Evolutionary conservation across 768 basidiomycete genomes (phyloP), one percentile per base, ranked within the genome.

Genomic region (Steccherinum ochraceum): DNA sequence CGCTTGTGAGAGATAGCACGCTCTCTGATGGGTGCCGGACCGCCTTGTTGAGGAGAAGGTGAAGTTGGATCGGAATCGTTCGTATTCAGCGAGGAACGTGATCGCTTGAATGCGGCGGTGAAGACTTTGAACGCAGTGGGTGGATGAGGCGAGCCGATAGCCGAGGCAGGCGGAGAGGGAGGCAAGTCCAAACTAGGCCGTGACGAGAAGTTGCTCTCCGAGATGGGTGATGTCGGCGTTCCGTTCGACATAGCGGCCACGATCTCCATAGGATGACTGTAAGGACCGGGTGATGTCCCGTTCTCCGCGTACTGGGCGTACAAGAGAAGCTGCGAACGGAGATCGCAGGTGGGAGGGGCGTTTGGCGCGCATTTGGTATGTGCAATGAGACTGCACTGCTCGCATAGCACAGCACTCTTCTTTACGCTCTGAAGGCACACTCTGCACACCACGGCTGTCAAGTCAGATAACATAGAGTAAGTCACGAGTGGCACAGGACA

Each of bases 351-450:
- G 3, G 84, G 83, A 7, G 88, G 82, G 1, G 90, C 86, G 53
- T 84, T 81, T 27, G 67, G 58, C 0, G 82, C 79, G 58, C 91
- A 93, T 61, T 84, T 86, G 20, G 82, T 70, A 65, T 97, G 94
- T 21, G 86, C 81, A 54, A 97, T 89, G 53, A 97, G 78, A 57
- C 85, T 92, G 70, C 94, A 97, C 55, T 84, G 83, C 39, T 86
- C 83, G 62, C 94, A 97, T 5, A 97, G 73, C 7, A 93, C 85
- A 1, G 89, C 93, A 50, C 77, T 84, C 68, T 87, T 92, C 76
- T 91, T 93, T 58, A 91, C 86, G 53, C 75, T 78, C 39, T 74
- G 69, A 52, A 82, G 75, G 65, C 94, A 96, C 13, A 96, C 85
- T 35, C 90, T 79, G 68, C 94, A 97, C 2, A 77, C 69, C 74